These are phyloP conservation scores for Coemansia sp. DNA, from an alignment of 192 early-diverging fungal species.

Conservation along the genomic window DNA sequence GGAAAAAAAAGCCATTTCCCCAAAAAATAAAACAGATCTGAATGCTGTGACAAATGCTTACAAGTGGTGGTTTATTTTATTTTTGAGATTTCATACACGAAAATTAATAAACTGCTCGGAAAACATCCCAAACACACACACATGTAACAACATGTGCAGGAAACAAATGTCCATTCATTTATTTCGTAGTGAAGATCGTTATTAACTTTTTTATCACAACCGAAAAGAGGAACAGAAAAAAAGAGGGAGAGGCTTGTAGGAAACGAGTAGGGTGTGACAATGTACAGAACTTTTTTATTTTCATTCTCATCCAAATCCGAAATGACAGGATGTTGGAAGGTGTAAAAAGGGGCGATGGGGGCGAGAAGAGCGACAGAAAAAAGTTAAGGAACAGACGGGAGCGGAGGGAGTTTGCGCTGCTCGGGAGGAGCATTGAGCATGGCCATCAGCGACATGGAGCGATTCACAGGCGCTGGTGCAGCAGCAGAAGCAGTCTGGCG, in stretches of 20 bases:
- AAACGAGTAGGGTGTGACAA: neutral
- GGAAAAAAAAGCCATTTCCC: too few relatives aligned
- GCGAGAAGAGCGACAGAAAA: neutral
- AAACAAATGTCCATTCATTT: neutral
- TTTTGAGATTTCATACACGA: slow-evolving; percentile 1
- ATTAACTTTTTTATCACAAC: neutral
- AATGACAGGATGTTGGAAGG: slow-evolving; percentile 1
- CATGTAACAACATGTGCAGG: neutral
- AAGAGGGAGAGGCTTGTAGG: neutral
- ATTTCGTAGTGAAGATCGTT: neutral
- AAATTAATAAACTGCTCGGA: neutral
- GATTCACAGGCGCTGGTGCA: slow-evolving; percentile 15
- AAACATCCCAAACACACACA: neutral
- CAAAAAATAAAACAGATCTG: too few relatives aligned
- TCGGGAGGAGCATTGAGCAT: slow-evolving; percentile 51
- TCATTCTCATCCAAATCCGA: neutral
- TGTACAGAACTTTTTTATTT: slow-evolving; percentile 12
- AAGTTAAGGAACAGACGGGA: slow-evolving; percentile 25
- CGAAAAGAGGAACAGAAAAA: neutral
- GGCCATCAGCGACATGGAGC: slow-evolving; percentile 53
- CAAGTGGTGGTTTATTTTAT: neutral
- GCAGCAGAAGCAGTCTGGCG: too few relatives aligned
- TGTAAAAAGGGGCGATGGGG: neutral
- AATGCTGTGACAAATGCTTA: too few relatives aligned
- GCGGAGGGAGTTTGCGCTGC: slow-evolving; percentile 52